Evolutionary conservation across 1,139 yeast genomes (phyloP).

Genomic region (Saccharomyces hybrid): DNA sequence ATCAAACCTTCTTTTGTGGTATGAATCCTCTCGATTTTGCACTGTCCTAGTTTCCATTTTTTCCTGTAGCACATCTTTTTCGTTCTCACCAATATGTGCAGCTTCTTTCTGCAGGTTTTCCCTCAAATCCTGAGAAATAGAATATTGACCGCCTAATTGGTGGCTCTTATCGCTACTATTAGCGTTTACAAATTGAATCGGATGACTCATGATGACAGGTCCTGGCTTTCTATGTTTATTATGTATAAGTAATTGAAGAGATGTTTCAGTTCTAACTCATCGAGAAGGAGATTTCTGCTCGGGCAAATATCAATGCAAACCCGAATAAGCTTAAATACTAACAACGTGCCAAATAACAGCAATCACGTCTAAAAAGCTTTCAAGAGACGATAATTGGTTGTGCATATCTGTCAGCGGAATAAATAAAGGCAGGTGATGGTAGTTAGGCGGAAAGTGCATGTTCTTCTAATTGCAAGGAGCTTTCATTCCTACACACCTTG

Average conservation of each 20-base stretch:
- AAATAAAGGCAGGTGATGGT: background rate
- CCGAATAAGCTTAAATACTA: background rate
- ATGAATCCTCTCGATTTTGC: slow-evolving; percentile 36
- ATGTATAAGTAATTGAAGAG: background rate
- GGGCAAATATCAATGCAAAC: background rate
- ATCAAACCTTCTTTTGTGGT: slow-evolving; percentile 38
- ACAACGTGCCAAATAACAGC: background rate
- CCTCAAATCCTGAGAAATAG: slow-evolving; percentile 34
- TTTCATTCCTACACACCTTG: background rate
- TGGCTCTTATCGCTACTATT: slow-evolving; percentile 8
- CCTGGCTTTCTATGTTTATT: background rate
- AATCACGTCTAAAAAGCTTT: background rate
- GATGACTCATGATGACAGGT: background rate
- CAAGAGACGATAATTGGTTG: background rate
- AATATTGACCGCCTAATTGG: slow-evolving; percentile 29
- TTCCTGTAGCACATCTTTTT: slow-evolving; percentile 33
- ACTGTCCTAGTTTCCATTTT: slow-evolving; percentile 30
- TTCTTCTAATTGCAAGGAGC: background rate
- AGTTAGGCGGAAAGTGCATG: background rate
- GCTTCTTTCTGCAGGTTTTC: slow-evolving; percentile 32
- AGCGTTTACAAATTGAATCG: slow-evolving; percentile 1
- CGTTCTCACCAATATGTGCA: slow-evolving; percentile 20
- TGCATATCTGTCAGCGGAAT: background rate
- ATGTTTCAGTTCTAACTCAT: background rate
- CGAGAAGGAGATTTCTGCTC: background rate